These are phyloP conservation scores for Ulmus americana DNA, from an alignment of 331 rosid genomes.

Conservation along the genomic window DNA sequence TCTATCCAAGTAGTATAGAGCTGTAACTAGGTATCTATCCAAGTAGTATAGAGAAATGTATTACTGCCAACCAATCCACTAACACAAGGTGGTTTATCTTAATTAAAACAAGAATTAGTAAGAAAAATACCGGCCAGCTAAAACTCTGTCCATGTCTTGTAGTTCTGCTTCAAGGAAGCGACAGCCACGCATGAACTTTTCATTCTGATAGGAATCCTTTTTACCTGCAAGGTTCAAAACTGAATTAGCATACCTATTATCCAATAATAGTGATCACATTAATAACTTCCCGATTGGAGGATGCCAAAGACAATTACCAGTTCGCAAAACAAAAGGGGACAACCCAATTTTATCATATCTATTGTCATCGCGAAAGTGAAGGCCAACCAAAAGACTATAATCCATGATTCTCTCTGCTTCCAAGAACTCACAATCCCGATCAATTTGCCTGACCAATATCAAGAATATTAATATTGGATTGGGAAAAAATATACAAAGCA, in stretches of 20 bases:
- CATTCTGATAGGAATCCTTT: constrained; percentile 71
- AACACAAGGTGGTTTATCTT: neutral
- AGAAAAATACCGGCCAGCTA: constrained; percentile 69
- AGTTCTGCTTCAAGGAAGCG: constrained; percentile 95
- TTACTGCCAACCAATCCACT: neutral
- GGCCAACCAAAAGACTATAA: constrained; percentile 91
- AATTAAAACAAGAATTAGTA: constrained; percentile 7
- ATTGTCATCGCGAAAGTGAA: constrained; percentile 85
- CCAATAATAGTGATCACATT: constrained; percentile 5
- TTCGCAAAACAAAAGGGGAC: constrained; percentile 81
- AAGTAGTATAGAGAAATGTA: neutral
- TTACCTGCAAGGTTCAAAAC: constrained; percentile 46
- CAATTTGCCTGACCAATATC: constrained; percentile 62
- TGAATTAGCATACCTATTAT: constrained; percentile 5
- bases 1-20: neutral
- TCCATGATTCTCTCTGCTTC: constrained; percentile 94
- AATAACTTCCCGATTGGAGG: neutral
- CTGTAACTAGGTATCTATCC: neutral
- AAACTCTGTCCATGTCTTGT: constrained; percentile 82
- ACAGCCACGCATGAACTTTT: constrained; percentile 80
- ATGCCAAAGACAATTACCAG: constrained; percentile 47
- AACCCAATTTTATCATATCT: constrained; percentile 74
- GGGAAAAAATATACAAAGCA: neutral
- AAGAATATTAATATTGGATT: constrained; percentile 20
- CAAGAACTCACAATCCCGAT: constrained; percentile 83